A percentile compares a stretch with the other conserved stretches of the same genome.
Conservation (phyloP, 257 asterid genomes). For the Ilex aquifolium region DNA sequence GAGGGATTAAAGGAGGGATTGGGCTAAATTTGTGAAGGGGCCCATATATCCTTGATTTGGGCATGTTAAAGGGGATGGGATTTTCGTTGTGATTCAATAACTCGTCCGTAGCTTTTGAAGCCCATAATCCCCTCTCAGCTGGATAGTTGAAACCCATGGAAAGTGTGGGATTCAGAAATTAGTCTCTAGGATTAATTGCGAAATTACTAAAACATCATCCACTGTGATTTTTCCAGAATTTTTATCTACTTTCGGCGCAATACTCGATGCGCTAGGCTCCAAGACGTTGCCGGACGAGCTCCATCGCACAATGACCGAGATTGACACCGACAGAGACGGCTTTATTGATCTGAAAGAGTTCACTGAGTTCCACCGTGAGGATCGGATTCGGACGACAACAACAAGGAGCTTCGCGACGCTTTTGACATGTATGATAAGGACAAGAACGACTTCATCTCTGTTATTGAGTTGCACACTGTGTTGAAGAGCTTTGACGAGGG, state of each 20-base stretch:
- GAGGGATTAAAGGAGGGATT: too few species aligned
- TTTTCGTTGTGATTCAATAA: too few species aligned
- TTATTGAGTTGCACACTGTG: constrained; percentile 57
- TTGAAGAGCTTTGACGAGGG: constrained; percentile 64
- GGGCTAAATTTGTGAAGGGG: too few species aligned
- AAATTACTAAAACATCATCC: too few species aligned
- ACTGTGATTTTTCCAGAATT: too few species aligned
- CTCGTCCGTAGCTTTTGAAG: too few species aligned
- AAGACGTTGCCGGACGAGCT: constrained; percentile 49
- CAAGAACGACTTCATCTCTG: constrained; percentile 76
- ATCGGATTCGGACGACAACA: constrained; percentile 23
- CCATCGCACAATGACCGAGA: constrained; percentile 56
- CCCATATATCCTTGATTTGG: too few species aligned
- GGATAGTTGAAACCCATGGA: too few species aligned
- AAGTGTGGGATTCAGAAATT: too few species aligned
- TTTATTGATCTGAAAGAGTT: constrained; percentile 75
- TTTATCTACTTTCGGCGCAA: constrained; percentile 8
- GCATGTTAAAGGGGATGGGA: too few species aligned
- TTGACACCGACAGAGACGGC: constrained; percentile 85
- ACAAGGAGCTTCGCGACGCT: constrained; percentile 68
- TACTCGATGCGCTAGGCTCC: constrained; percentile 49
- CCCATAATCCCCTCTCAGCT: too few species aligned
- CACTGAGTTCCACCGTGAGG: constrained; percentile 44
- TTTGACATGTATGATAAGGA: constrained; percentile 73
- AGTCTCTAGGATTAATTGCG: too few species aligned